Percentiles rank a stretch among this genome's conserved stretches.
Conservation (phyloP, 176 grass and related monocot genomes). For the Hsuehochloa calcarea region DNA sequence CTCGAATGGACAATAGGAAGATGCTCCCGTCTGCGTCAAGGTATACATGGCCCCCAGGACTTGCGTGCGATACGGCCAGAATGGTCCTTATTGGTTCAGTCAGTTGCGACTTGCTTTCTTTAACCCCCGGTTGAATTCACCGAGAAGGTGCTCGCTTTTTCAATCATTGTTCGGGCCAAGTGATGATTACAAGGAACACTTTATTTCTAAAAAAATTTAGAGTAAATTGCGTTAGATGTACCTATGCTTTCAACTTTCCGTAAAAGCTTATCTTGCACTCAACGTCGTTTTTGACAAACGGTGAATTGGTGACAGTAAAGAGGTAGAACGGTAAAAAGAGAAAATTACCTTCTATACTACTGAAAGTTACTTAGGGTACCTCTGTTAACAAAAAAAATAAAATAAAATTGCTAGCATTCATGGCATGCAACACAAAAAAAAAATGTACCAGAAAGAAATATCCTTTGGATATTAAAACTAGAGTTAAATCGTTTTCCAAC, state of each 20-base stretch:
- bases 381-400: too few species aligned
- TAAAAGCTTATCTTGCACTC: background rate
- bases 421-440: background rate
- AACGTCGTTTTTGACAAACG: background rate
- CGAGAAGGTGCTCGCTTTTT: background rate
- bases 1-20: background rate
- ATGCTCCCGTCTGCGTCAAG: conserved; percentile 31
- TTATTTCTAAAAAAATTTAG: background rate
- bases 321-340: background rate
- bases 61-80: background rate
- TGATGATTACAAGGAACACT: background rate
- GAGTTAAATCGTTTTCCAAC: background rate
- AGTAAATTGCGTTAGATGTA: background rate
- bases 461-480: background rate
- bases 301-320: background rate
- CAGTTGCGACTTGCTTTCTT: conserved; percentile 30
- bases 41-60: conserved; percentile 5
- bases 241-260: background rate
- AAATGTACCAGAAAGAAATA: background rate
- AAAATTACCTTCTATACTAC: background rate
- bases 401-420: background rate
- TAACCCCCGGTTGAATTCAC: background rate
- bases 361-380: too few species aligned
- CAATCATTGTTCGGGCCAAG: background rate
- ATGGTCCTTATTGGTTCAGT: conserved; percentile 14